Percentiles rank a stretch among this genome's conserved stretches.
Evolutionary conservation across 1,284 basidiomycete species (phyloP).

Genomic region (Cryptococcus amylolentus): DNA sequence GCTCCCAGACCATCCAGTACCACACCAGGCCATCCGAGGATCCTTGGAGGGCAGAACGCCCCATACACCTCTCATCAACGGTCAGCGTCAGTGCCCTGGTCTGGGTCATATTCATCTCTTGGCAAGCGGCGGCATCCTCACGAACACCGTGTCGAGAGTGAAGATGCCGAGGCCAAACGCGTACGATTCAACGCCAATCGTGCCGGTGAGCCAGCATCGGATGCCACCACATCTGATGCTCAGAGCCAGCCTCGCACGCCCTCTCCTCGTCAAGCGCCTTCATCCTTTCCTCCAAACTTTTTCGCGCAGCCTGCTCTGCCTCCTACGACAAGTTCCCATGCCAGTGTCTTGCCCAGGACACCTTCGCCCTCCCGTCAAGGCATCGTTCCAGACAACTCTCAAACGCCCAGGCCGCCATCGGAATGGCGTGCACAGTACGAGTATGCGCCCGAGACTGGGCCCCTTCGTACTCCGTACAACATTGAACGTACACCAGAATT

Average conservation of each 20-base stretch:
- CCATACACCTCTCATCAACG: not conserved
- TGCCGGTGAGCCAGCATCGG: slow-evolving; percentile 1
- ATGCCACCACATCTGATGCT: slow-evolving; percentile 1
- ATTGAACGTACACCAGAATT: slow-evolving; percentile 11
- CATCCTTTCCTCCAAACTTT: slow-evolving; percentile 12
- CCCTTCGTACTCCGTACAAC: not conserved
- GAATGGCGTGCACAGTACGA: slow-evolving; percentile 6
- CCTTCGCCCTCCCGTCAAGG: slow-evolving; percentile 36
- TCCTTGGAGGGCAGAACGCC: too few species aligned
- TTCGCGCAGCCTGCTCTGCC: not conserved
- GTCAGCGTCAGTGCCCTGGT: not conserved
- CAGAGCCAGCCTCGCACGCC: slow-evolving; percentile 16
- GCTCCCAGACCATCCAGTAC: too few species aligned
- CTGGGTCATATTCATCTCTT: not conserved
- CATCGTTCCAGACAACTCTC: slow-evolving; percentile 24
- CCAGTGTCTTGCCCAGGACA: slow-evolving; percentile 21
- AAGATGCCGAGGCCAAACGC: slow-evolving; percentile 8
- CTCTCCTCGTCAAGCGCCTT: slow-evolving; percentile 17
- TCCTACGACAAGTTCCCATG: not conserved
- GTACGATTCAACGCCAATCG: slow-evolving; percentile 10
- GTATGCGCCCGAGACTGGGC: not conserved
- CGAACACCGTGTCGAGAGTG: not conserved
- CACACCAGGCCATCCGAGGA: too few species aligned
- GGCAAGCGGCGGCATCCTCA: not conserved
- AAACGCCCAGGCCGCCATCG: slow-evolving; percentile 23